Conservation (phyloP, 371 early-diverging fungal species). For the Apophysomyces ossiformis region DNA sequence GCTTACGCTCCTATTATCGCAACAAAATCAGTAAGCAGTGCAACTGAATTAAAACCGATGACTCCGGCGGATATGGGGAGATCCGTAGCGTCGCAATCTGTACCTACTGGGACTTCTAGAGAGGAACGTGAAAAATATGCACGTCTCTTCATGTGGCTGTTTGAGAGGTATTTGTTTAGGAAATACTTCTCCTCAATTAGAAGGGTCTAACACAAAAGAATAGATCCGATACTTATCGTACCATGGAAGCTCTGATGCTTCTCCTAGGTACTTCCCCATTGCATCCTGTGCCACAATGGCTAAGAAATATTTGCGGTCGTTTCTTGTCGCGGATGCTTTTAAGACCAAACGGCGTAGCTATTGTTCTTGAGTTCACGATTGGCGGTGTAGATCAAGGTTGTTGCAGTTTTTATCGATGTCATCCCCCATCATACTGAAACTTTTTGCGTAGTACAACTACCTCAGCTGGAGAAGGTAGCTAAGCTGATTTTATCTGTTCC, state of each 20-base stretch:
- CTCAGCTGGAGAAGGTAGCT: slow-evolving; percentile 66
- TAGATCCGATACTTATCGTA: slow-evolving; percentile 56
- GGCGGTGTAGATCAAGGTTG: slow-evolving; percentile 54
- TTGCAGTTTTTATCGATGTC: background rate
- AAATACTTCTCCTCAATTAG: background rate
- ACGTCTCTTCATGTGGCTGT: slow-evolving; percentile 51
- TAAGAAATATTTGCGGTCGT: slow-evolving; percentile 64
- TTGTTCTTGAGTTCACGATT: slow-evolving; percentile 67
- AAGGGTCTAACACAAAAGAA: background rate
- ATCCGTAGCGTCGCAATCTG: background rate
- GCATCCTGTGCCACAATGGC: slow-evolving; percentile 67
- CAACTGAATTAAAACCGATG: slow-evolving; percentile 20
- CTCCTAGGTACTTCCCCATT: slow-evolving; percentile 60
- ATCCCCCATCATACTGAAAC: background rate
- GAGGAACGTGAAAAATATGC: slow-evolving; percentile 54
- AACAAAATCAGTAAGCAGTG: background rate
- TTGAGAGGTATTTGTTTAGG: slow-evolving; percentile 29
- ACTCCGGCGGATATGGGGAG: slow-evolving; percentile 14
- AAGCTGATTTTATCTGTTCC: slow-evolving; percentile 70
- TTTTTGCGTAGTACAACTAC: slow-evolving; percentile 47
- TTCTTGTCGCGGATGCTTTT: slow-evolving; percentile 68
- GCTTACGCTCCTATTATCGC: slow-evolving; percentile 67
- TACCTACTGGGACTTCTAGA: slow-evolving; percentile 20
- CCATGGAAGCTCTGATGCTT: slow-evolving; percentile 67
- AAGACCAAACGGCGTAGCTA: slow-evolving; percentile 63